phyloP scores from a whole-genome alignment of 179 eudicot species.

The Drosera spatulata region DNA sequence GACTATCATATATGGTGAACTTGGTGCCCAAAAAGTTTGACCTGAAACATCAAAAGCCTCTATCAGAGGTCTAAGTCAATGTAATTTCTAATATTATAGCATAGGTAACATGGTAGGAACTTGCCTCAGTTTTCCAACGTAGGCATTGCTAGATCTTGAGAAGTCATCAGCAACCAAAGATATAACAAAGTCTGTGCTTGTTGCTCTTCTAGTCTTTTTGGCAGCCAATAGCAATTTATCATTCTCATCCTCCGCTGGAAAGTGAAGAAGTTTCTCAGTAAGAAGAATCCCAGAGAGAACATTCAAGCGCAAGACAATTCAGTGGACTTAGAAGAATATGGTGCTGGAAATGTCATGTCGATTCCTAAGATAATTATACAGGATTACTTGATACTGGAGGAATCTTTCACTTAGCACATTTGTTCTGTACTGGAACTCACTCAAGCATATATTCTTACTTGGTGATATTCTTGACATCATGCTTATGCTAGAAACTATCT shows the following conservation, averaged over 20 bases:
- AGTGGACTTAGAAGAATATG: not conserved
- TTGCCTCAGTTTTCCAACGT: slow-evolving; percentile 80
- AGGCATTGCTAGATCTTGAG: slow-evolving; percentile 79
- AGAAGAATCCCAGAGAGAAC: not conserved
- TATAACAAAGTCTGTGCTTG: slow-evolving; percentile 65
- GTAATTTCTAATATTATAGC: not conserved
- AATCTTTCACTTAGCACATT: no score
- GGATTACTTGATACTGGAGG: no score
- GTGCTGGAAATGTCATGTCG: not conserved
- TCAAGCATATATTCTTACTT: no score
- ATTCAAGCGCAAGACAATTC: not conserved
- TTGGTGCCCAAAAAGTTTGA: slow-evolving; percentile 89
- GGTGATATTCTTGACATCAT: no score
- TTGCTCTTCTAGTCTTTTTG: slow-evolving; percentile 62
- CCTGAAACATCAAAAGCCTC: slow-evolving; percentile 23
- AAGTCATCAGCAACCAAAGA: slow-evolving; percentile 79
- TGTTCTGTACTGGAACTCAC: no score
- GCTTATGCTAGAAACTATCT: no score
- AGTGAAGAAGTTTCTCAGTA: slow-evolving; percentile 1
- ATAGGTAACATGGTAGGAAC: slow-evolving; percentile 1
- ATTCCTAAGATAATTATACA: no score
- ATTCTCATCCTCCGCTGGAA: slow-evolving; percentile 66
- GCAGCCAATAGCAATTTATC: slow-evolving; percentile 78
- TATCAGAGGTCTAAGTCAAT: not conserved
- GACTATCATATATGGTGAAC: slow-evolving; percentile 74